Percentiles rank a stretch among this genome's conserved stretches.
These are phyloP conservation scores for Salvia hispanica DNA, from an alignment of 257 asterid genomes.

Conservation along the genomic window DNA sequence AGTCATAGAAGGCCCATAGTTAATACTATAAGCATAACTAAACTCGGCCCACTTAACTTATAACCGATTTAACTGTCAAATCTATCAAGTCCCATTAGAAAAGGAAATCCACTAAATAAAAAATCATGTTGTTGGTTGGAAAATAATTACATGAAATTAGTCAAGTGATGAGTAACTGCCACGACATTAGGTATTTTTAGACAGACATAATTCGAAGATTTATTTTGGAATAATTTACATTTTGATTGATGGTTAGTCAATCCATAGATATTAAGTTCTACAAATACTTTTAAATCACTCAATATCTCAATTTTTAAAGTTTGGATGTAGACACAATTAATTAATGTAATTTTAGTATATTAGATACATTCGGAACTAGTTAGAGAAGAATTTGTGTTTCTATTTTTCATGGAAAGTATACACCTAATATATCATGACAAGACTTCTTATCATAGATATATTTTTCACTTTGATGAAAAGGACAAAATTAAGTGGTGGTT, in stretches of 20 bases:
- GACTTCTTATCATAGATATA: not conserved
- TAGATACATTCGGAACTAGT: not conserved
- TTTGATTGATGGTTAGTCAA: constrained; percentile 30
- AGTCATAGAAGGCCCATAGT: constrained; percentile 43
- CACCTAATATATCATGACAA: not conserved
- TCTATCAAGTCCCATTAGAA: constrained; percentile 13
- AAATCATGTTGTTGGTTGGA: not conserved
- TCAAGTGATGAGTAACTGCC: constrained; percentile 39
- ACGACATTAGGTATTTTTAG: constrained; percentile 18
- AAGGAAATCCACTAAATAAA: not conserved
- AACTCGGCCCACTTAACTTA: constrained; percentile 41
- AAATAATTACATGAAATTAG: not conserved
- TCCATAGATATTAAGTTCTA: constrained; percentile 18
- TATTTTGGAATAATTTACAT: not conserved
- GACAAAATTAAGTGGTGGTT: not conserved
- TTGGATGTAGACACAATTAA: no score
- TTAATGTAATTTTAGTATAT: no score
- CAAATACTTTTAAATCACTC: not conserved
- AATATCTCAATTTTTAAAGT: no score
- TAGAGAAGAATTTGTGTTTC: not conserved
- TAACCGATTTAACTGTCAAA: constrained; percentile 11
- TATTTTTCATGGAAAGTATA: not conserved
- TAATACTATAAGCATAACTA: constrained; percentile 7
- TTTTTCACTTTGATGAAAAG: not conserved
- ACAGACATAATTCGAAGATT: not conserved